Evolutionary conservation across 257 asterid genomes (phyloP).

Genomic region (Coffea canephora): DNA sequence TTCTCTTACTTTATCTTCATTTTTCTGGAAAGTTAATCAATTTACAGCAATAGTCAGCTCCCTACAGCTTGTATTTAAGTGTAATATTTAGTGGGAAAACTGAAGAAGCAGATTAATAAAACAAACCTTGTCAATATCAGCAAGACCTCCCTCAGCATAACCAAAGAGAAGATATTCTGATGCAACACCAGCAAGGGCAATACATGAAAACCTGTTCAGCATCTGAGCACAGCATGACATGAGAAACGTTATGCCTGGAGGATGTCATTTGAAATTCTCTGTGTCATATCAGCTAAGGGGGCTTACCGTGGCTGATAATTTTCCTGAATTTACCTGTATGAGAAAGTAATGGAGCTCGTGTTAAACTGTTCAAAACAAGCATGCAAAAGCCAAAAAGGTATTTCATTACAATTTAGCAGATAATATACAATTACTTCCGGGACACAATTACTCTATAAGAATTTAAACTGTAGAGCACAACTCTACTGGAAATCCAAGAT

Average conservation of each 20-base stretch:
- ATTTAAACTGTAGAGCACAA: background rate
- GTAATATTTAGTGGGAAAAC: slow-evolving; percentile 1
- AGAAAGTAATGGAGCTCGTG: slow-evolving; percentile 4
- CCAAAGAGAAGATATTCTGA: slow-evolving; percentile 89
- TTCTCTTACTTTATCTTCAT: background rate
- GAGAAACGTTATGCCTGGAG: background rate
- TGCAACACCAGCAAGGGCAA: slow-evolving; percentile 93
- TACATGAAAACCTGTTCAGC: slow-evolving; percentile 82
- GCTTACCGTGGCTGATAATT: slow-evolving; percentile 76
- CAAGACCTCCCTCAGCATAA: slow-evolving; percentile 88
- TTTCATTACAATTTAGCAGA: background rate
- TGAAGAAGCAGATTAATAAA: slow-evolving; percentile 10
- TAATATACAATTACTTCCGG: background rate
- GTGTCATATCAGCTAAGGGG: background rate
- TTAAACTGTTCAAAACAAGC: background rate
- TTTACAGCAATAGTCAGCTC: background rate
- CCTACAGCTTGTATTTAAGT: background rate
- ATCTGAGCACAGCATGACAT: slow-evolving; percentile 44
- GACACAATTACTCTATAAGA: background rate
- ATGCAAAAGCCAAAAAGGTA: background rate
- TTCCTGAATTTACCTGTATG: slow-evolving; percentile 78
- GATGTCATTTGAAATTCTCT: background rate
- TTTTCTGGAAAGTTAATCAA: background rate
- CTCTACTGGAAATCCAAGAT: background rate
- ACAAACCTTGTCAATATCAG: slow-evolving; percentile 70